These are phyloP conservation scores for Polyplosphaeria fusca DNA, from an alignment of 495 filamentous ascomycete species.

Conservation along the genomic window DNA sequence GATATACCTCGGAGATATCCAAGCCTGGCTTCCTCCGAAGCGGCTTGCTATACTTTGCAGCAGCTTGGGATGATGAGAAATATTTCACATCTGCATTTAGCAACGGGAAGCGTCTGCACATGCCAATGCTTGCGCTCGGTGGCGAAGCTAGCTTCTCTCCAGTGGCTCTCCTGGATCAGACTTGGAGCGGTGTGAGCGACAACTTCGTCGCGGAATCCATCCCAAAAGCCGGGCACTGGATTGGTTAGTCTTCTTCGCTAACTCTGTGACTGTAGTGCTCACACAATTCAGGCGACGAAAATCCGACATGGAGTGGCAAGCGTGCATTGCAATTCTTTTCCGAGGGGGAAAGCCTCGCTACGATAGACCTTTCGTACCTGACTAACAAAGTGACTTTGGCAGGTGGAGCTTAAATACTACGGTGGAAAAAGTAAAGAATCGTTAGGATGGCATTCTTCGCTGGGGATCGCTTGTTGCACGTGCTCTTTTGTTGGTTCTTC, in stretches of 20 bases:
- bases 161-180: neutral
- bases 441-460: no score
- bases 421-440: no score
- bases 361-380: constrained; percentile 6
- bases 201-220: constrained; percentile 18
- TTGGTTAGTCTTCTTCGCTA: neutral
- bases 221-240: constrained; percentile 34
- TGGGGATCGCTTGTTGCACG: no score
- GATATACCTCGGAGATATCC: constrained; percentile 23
- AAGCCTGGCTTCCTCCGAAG: constrained; percentile 32
- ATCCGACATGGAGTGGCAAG: constrained; percentile 21
- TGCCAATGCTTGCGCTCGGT: constrained; percentile 31
- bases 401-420: no score
- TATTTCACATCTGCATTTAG: constrained; percentile 24
- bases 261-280: neutral
- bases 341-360: constrained; percentile 5
- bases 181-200: neutral
- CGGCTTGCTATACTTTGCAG: constrained; percentile 25
- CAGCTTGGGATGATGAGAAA: constrained; percentile 5
- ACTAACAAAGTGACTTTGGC: constrained; percentile 3
- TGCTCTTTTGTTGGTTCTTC: no score
- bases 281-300: constrained; percentile 17
- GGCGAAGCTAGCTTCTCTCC: constrained; percentile 30
- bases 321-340: constrained; percentile 22
- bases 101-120: constrained; percentile 2